These are phyloP conservation scores for Cryptosporidium ryanae DNA, from an alignment of 169 alveolate species.

Conservation along the genomic window DNA sequence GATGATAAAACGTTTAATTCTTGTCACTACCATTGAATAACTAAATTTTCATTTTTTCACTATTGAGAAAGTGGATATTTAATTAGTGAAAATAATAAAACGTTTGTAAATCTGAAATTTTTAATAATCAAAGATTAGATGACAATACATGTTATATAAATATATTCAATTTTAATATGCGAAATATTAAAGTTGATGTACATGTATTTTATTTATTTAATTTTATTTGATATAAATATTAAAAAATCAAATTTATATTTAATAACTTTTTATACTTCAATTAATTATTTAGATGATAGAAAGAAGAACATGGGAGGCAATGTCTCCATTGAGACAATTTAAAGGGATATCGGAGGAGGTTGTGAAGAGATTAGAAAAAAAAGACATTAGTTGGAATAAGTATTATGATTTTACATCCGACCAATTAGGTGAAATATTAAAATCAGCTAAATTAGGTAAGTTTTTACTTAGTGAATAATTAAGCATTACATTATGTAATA, in stretches of 20 bases:
- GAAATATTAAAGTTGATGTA: no score
- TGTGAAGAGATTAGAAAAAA: constrained; percentile 93
- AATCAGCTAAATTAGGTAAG: constrained; percentile 91
- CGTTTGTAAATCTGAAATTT: neutral
- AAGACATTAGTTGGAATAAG: constrained; percentile 95
- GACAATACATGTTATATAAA: no score
- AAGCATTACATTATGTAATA: constrained; percentile 30
- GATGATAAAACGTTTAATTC: constrained; percentile 57
- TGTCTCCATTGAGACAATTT: constrained; percentile 99
- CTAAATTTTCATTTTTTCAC: neutral
- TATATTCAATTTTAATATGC: no score
- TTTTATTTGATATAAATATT: neutral
- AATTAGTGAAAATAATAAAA: constrained; percentile 6
- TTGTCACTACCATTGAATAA: constrained; percentile 75
- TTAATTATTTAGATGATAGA: constrained; percentile 90
- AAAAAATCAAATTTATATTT: neutral
- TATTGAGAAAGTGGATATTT: neutral
- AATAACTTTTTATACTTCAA: neutral
- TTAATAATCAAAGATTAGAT: no score
- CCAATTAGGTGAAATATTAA: constrained; percentile 94
- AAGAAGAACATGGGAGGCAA: constrained; percentile 97
- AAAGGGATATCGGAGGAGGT: constrained; percentile 93
- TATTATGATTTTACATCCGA: constrained; percentile 93
- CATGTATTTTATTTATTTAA: constrained; percentile 9
- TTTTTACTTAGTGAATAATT: neutral